These are phyloP conservation scores for Immersiporthe knoxdaviesiana DNA, from an alignment of 2,329 filamentous ascomycete species.

Conservation along the genomic window DNA sequence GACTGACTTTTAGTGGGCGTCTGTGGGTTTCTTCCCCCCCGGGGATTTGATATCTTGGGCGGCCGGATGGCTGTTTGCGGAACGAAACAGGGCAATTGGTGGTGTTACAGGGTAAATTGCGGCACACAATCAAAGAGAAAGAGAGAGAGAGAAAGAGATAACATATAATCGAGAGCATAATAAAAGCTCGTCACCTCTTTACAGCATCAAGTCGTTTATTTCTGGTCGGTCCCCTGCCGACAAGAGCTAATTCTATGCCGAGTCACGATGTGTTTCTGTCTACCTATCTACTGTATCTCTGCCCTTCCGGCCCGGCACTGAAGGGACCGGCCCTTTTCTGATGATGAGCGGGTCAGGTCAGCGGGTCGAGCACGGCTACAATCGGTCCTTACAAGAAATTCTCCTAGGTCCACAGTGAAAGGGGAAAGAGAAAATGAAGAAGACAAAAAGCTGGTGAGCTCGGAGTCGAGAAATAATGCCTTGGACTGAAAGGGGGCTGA, in stretches of 20 bases:
- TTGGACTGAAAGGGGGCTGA: too few relatives aligned
- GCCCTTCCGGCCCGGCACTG: neutral
- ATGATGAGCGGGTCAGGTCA: neutral
- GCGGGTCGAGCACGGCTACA: slow-evolving; percentile 2
- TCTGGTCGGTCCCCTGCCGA: neutral
- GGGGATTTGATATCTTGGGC: neutral
- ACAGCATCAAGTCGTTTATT: too few relatives aligned
- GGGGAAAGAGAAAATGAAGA: too few relatives aligned
- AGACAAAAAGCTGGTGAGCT: neutral
- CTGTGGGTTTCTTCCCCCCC: neutral
- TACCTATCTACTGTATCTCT: neutral
- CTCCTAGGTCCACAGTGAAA: too few relatives aligned
- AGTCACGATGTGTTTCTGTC: neutral
- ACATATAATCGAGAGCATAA: neutral
- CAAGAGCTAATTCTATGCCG: neutral
- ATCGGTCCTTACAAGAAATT: neutral
- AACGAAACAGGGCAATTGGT: neutral
- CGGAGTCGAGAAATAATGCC: neutral
- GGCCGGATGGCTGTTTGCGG: neutral
- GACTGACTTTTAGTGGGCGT: slow-evolving; percentile 3
- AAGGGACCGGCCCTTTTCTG: neutral
- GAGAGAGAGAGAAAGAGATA: too few relatives aligned
- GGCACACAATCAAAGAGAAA: neutral
- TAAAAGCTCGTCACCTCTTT: neutral
- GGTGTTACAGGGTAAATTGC: neutral